A percentile compares a stretch with the other conserved stretches of the same genome.
These are phyloP conservation scores for Hyaloscypha variabilis DNA, from an alignment of 495 filamentous ascomycete genomes.

Conservation along the genomic window DNA sequence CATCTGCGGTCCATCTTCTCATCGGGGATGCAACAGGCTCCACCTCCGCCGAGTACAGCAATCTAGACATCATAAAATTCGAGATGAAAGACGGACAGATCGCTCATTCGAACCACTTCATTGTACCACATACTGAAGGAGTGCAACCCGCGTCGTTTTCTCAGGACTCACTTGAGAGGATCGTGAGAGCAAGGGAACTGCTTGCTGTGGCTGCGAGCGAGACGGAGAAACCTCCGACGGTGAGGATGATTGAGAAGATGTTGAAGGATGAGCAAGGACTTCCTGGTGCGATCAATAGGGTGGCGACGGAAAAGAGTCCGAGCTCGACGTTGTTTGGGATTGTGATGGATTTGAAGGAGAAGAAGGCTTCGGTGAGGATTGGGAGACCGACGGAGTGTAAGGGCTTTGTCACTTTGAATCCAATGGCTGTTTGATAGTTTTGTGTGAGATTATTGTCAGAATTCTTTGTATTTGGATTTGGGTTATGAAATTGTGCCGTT, in stretches of 20 bases:
- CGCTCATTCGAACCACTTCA: slow-evolving; percentile 65
- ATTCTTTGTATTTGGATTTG: no score
- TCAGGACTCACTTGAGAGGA: slow-evolving; percentile 23
- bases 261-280: slow-evolving; percentile 13
- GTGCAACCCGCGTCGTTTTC: slow-evolving; percentile 35
- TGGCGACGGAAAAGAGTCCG: not conserved
- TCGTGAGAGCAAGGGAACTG: slow-evolving; percentile 4
- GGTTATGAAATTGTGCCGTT: no score
- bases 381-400: slow-evolving; percentile 10
- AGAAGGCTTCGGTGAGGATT: slow-evolving; percentile 14
- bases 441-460: no score
- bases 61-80: slow-evolving; percentile 50
- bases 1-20: slow-evolving; percentile 61
- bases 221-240: not conserved
- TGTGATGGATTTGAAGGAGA: slow-evolving; percentile 44
- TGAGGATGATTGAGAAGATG: slow-evolving; percentile 3
- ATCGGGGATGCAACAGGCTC: slow-evolving; percentile 50
- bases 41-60: not conserved
- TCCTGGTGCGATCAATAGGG: slow-evolving; percentile 14
- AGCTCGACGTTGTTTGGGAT: slow-evolving; percentile 49
- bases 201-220: not conserved
- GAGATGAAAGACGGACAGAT: slow-evolving; percentile 60
- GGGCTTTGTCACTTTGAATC: not conserved
- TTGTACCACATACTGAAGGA: slow-evolving; percentile 30
- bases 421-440: not conserved